Percentiles rank a stretch among this genome's conserved stretches.
These are phyloP conservation scores for Saccharomycopsis amapae DNA, from an alignment of 805 yeast genomes.

Conservation along the genomic window DNA sequence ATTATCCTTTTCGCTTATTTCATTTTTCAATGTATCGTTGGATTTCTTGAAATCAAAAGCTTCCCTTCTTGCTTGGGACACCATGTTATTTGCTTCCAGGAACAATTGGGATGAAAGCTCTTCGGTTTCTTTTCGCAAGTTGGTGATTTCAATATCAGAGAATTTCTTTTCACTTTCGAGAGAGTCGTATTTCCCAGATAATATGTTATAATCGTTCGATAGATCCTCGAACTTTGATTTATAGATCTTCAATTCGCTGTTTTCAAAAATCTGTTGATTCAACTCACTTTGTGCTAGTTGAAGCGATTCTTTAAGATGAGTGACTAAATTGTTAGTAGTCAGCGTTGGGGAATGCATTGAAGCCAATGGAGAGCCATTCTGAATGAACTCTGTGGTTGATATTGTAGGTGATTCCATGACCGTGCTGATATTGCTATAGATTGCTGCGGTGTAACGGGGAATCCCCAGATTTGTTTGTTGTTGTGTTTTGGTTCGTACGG, in stretches of 20 bases:
- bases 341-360: background rate
- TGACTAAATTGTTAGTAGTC: slow-evolving; percentile 5
- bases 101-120: slow-evolving; percentile 71
- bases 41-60: slow-evolving; percentile 51
- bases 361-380: slow-evolving; percentile 3
- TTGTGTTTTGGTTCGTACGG: too few species aligned
- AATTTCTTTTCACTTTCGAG: slow-evolving; percentile 20
- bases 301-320: slow-evolving; percentile 13
- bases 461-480: too few species aligned
- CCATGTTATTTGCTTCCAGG: slow-evolving; percentile 81
- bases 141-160: slow-evolving; percentile 38
- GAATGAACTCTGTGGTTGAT: slow-evolving; percentile 16
- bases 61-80: slow-evolving; percentile 66
- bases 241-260: slow-evolving; percentile 19
- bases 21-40: slow-evolving; percentile 45
- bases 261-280: slow-evolving; percentile 17
- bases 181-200: slow-evolving; percentile 13
- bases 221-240: slow-evolving; percentile 18
- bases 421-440: background rate
- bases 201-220: slow-evolving; percentile 10
- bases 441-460: too few species aligned
- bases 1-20: slow-evolving; percentile 61
- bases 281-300: slow-evolving; percentile 20
- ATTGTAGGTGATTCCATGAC: slow-evolving; percentile 7
- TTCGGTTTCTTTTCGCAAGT: slow-evolving; percentile 67